Evolutionary conservation across 1,284 basidiomycete genomes (phyloP), one percentile per base, ranked within the genome.

Genomic region (Wallemia hederae): DNA sequence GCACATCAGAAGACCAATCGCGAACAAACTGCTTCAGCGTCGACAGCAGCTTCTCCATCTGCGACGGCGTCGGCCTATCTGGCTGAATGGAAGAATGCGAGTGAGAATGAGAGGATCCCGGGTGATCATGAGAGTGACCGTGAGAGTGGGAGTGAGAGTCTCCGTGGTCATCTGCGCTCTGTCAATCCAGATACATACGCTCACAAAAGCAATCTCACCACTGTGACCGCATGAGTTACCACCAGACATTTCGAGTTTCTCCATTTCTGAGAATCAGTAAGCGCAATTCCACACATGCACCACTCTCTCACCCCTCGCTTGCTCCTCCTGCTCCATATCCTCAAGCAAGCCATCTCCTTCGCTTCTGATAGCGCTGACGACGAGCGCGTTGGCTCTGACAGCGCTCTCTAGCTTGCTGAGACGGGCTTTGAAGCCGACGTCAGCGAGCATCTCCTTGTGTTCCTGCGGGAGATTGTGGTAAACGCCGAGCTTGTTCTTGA

Each of bases 1-100:
- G n/a, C 60, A 83, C 83, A 74, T 86, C 80, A 64, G 74, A 76
- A 61, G 83, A 84, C 89, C 89, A 94, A 66, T 92, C 89, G 15
- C 88, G 77, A 9, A 89, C 88, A 61, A 91, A 82, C 65, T 90
- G 87, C 66, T 90, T 86, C 39, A 94, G 71, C 0, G 87, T 91
- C 66, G 85, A 88, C 62, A 86, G 74, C 26, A 94, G 73, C 67
- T 91, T 91, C 70, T 92, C 83, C 79, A 83, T 81, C 66, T 85
- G 82, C 64, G 77, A 76, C 29, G 83, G 81, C 1, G 76, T 79
- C 1, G 79, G 67, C 57, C 62, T 68, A 28, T 60, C 64, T n/a
- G 63, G 65, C 59, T 61, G 62, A 33, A 29, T 66, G 63, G 14
- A 59, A 33, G 39, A 22, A 49, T 49, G 39, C 14, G 39, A 49